phyloP scores from a whole-genome alignment of 192 early-diverging fungal species.

The Endogone sp. region DNA sequence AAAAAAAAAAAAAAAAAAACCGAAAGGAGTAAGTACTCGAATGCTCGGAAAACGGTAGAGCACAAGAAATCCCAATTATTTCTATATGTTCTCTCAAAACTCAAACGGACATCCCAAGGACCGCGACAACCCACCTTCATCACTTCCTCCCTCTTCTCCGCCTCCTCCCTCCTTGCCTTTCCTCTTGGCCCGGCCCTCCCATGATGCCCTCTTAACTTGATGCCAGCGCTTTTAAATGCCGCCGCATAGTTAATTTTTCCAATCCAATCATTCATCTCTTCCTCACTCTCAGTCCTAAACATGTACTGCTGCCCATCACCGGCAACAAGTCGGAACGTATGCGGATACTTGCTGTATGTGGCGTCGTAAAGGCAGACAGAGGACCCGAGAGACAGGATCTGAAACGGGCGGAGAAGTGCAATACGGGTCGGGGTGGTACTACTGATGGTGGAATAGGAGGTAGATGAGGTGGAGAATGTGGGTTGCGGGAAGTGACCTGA shows the following conservation, averaged over 20 bases:
- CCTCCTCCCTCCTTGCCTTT: not conserved
- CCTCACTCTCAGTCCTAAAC: slow-evolving; percentile 61
- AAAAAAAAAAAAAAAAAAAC: not conserved
- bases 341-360: slow-evolving; percentile 70
- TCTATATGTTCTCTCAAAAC: no score
- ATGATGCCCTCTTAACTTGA: slow-evolving; percentile 20
- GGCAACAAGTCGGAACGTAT: slow-evolving; percentile 71
- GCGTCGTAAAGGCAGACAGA: slow-evolving; percentile 68
- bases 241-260: slow-evolving; percentile 76
- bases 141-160: slow-evolving; percentile 16
- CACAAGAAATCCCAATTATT: no score
- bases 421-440: not conserved
- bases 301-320: slow-evolving; percentile 70
- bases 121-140: slow-evolving; percentile 5
- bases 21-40: no score
- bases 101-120: slow-evolving; percentile 11
- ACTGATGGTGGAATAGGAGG: not conserved
- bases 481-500: slow-evolving; percentile 4
- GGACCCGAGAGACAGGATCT: slow-evolving; percentile 56
- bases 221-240: slow-evolving; percentile 61
- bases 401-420: slow-evolving; percentile 17
- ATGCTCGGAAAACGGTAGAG: no score
- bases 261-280: slow-evolving; percentile 80
- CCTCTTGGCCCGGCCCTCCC: not conserved
- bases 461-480: slow-evolving; percentile 4